A percentile compares a stretch with the other conserved stretches of the same genome.
phyloP scores from a whole-genome alignment of 768 basidiomycete genomes.

The Ramaria sp. region DNA sequence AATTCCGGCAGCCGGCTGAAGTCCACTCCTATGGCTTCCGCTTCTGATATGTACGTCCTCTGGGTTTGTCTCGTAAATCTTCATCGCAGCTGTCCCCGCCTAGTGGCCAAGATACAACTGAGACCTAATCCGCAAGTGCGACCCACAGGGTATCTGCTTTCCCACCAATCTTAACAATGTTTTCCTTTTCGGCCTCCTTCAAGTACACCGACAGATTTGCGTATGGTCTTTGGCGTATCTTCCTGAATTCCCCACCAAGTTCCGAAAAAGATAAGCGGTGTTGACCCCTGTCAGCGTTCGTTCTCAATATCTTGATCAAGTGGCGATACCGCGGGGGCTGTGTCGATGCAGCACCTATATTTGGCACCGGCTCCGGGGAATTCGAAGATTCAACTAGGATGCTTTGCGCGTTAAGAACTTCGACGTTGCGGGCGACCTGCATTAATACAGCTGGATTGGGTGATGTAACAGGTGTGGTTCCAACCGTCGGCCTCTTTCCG shows the following conservation, averaged over 20 bases:
- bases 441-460: too few relatives aligned
- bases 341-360: neutral
- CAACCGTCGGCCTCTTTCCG: neutral
- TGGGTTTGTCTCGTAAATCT: neutral
- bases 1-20: too few relatives aligned
- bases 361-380: neutral
- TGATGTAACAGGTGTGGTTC: too few relatives aligned
- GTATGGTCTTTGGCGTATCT: neutral
- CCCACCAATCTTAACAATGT: neutral
- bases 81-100: neutral
- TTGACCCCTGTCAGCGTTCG: neutral
- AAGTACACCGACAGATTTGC: neutral
- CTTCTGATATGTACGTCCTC: neutral
- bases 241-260: neutral
- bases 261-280: neutral
- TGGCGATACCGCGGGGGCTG: neutral
- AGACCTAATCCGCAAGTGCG: neutral
- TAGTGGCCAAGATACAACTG: neutral
- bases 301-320: neutral
- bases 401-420: too few relatives aligned
- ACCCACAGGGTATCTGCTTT: neutral
- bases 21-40: neutral
- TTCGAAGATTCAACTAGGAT: neutral
- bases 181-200: neutral
- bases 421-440: too few relatives aligned